Percentiles rank a stretch among this genome's conserved stretches.
These are phyloP conservation scores for Trapa incisa DNA, from an alignment of 345 rosid species.

Conservation along the genomic window DNA sequence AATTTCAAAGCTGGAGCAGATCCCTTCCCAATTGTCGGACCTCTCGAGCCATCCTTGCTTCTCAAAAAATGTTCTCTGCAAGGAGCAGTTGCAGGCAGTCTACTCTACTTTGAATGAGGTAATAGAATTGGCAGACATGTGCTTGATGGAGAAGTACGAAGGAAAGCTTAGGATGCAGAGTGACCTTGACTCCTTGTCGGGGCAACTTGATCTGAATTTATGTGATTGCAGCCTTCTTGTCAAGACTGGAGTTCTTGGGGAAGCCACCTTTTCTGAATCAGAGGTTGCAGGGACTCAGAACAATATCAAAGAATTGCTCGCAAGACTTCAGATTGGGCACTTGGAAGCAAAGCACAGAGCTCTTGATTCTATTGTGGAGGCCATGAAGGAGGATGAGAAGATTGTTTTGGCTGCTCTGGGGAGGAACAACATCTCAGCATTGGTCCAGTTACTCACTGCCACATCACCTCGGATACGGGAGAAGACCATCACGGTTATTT, in stretches of 20 bases:
- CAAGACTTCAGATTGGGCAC: constrained; percentile 92
- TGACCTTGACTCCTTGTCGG: constrained; percentile 73
- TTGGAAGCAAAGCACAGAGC: constrained; percentile 88
- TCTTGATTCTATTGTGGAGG: constrained; percentile 53
- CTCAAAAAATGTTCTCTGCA: constrained; percentile 70
- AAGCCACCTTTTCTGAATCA: constrained; percentile 45
- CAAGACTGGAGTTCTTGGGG: constrained; percentile 88
- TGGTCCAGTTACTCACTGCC: constrained; percentile 65
- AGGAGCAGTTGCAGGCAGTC: constrained; percentile 77
- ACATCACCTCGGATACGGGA: constrained; percentile 68
- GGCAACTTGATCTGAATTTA: constrained; percentile 70
- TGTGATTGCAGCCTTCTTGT: constrained; percentile 73
- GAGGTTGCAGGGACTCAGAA: constrained; percentile 27
- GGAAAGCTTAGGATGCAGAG: constrained; percentile 95
- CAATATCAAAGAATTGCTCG: constrained; percentile 62
- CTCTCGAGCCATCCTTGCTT: constrained; percentile 93
- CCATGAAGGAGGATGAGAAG: constrained; percentile 86
- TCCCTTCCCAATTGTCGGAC: constrained; percentile 63
- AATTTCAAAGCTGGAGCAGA: constrained; percentile 64
- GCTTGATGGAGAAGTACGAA: constrained; percentile 52
- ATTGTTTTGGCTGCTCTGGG: constrained; percentile 43
- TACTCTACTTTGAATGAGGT: constrained; percentile 32
- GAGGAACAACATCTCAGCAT: constrained; percentile 57
- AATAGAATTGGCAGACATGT: constrained; percentile 32
- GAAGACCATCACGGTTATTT: constrained; percentile 57